Conservation (phyloP, 805 yeast genomes). For the Candida dajiaensis region DNA sequence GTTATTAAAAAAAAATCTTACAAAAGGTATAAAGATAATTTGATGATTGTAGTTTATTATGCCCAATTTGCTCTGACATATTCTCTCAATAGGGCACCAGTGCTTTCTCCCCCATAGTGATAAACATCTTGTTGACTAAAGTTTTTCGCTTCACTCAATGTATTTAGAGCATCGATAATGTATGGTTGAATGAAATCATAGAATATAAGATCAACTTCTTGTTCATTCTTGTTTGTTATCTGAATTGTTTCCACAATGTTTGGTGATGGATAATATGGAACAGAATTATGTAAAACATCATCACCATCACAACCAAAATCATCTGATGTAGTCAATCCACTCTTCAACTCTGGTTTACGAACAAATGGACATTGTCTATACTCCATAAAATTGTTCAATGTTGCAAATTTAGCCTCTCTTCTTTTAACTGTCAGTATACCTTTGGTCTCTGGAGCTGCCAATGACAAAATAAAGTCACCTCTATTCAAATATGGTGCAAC, state of each 20-base stretch:
- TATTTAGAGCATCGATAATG: constrained; percentile 39
- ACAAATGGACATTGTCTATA: constrained; percentile 10
- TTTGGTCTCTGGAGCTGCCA: constrained; percentile 14
- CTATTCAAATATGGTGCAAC: constrained; percentile 54
- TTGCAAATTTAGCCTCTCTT: neutral
- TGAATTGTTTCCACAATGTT: constrained; percentile 64
- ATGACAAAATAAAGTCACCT: constrained; percentile 36
- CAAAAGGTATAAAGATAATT: constrained; percentile 5
- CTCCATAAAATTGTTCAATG: neutral
- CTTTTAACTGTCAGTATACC: neutral
- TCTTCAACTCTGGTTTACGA: constrained; percentile 28
- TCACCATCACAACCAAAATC: constrained; percentile 87
- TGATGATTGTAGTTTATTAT: constrained; percentile 1
- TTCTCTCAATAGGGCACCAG: constrained; percentile 39
- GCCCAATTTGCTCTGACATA: constrained; percentile 33
- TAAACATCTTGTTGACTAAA: constrained; percentile 33
- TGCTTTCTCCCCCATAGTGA: constrained; percentile 34
- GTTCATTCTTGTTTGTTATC: constrained; percentile 22
- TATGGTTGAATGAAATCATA: constrained; percentile 66
- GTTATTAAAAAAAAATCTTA: constrained; percentile 16
- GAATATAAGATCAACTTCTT: constrained; percentile 63
- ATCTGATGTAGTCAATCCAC: constrained; percentile 79
- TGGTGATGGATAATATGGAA: constrained; percentile 59
- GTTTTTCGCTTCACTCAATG: constrained; percentile 18
- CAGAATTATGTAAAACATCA: constrained; percentile 64